phyloP scores from a whole-genome alignment of 1,284 basidiomycete genomes.

The Limonomyces culmigenus region DNA sequence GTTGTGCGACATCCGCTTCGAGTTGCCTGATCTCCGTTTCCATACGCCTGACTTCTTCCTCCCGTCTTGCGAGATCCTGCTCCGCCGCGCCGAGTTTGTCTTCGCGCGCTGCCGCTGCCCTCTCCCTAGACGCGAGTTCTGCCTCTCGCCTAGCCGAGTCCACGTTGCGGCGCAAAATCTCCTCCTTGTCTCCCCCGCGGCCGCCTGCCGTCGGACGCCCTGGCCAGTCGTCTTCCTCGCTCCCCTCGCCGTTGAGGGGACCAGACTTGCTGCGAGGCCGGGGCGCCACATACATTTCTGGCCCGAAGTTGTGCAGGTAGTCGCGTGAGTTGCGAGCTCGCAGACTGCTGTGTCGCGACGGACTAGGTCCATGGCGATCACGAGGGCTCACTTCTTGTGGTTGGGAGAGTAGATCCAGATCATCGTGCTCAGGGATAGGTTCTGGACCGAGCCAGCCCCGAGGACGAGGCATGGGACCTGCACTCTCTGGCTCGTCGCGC shows the following conservation, averaged over 20 bases:
- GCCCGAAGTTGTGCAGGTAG: neutral
- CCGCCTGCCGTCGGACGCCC: neutral
- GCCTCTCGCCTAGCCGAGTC: slow-evolving; percentile 1
- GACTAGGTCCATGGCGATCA: no score
- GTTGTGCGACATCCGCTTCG: slow-evolving; percentile 14
- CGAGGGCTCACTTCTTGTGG: no score
- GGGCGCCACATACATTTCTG: no score
- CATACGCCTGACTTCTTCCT: slow-evolving; percentile 13
- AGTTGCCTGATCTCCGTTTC: slow-evolving; percentile 14
- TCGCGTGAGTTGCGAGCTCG: neutral
- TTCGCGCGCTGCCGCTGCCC: slow-evolving; percentile 3
- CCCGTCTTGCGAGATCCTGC: slow-evolving; percentile 12
- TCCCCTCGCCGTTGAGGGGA: neutral
- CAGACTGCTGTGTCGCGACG: no score
- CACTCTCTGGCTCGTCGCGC: no score
- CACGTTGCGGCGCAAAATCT: neutral
- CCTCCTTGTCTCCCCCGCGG: neutral
- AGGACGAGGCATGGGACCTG: no score
- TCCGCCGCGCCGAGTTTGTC: slow-evolving; percentile 8
- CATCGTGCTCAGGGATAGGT: no score
- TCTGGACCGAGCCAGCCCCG: no score
- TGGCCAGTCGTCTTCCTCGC: neutral
- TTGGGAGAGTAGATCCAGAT: no score
- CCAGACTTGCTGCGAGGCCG: neutral
- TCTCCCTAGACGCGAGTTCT: slow-evolving; percentile 2